phyloP scores from a whole-genome alignment of 441 rosid genomes.

The Syzygium syzygioides region DNA sequence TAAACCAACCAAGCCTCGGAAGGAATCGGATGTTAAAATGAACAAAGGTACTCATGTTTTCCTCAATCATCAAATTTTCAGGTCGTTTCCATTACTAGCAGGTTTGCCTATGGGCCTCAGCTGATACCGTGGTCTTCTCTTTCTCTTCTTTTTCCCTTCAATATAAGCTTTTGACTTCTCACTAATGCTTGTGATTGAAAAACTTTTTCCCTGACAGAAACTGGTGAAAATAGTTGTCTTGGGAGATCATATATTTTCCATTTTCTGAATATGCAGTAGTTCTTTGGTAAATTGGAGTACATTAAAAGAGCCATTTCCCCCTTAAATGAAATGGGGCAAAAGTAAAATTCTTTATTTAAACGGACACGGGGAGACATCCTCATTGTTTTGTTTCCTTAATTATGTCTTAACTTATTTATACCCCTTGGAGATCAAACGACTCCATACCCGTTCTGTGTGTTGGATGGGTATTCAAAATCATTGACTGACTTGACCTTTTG shows the following conservation, averaged over 20 bases:
- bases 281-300: neutral
- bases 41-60: neutral
- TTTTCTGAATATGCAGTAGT: neutral
- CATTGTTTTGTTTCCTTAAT: neutral
- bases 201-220: neutral
- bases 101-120: neutral
- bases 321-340: neutral
- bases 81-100: neutral
- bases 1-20: neutral
- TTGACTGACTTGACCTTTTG: neutral
- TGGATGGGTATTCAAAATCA: neutral
- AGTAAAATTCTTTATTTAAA: neutral
- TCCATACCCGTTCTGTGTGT: neutral
- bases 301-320: neutral
- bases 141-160: neutral
- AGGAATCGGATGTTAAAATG: neutral
- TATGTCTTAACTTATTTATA: neutral
- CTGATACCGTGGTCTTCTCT: neutral
- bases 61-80: neutral
- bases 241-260: neutral
- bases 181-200: neutral
- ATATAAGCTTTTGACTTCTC: neutral
- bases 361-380: neutral
- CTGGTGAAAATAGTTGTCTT: neutral
- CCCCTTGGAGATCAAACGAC: neutral